phyloP scores from a whole-genome alignment of 768 basidiomycete species.

The Tubosaeta sp. region DNA sequence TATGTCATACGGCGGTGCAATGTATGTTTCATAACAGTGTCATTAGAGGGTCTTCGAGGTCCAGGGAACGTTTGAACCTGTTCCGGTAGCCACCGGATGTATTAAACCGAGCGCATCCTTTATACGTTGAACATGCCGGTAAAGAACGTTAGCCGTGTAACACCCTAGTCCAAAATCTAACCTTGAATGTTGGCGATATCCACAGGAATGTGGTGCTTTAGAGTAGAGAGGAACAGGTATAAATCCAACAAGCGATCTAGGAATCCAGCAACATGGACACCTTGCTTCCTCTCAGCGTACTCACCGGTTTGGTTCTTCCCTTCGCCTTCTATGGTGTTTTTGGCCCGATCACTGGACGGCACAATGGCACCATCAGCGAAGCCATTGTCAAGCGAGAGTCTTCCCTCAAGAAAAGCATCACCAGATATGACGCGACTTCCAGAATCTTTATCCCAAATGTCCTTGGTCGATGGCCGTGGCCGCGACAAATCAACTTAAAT shows the following conservation, averaged over 20 bases:
- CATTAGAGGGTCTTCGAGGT: too few relatives aligned
- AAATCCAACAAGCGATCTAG: not conserved
- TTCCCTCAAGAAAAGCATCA: too few relatives aligned
- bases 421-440: not conserved
- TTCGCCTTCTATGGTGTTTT: not conserved
- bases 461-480: slow-evolving; percentile 19
- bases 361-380: not conserved
- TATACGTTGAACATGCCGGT: too few relatives aligned
- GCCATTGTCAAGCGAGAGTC: not conserved
- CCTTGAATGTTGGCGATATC: not conserved
- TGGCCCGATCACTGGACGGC: not conserved
- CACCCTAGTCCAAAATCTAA: not conserved
- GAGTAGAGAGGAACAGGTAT: not conserved
- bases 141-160: not conserved
- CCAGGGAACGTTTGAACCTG: too few relatives aligned
- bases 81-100: too few relatives aligned
- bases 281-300: not conserved
- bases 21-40: not conserved
- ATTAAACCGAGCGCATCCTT: too few relatives aligned
- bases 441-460: slow-evolving; percentile 13
- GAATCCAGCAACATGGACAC: slow-evolving; percentile 1
- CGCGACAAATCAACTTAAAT: slow-evolving; percentile 6
- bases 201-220: not conserved
- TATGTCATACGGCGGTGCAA: not conserved
- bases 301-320: not conserved